phyloP scores from a whole-genome alignment of 805 yeast genomes.

The Candida suzukii region DNA sequence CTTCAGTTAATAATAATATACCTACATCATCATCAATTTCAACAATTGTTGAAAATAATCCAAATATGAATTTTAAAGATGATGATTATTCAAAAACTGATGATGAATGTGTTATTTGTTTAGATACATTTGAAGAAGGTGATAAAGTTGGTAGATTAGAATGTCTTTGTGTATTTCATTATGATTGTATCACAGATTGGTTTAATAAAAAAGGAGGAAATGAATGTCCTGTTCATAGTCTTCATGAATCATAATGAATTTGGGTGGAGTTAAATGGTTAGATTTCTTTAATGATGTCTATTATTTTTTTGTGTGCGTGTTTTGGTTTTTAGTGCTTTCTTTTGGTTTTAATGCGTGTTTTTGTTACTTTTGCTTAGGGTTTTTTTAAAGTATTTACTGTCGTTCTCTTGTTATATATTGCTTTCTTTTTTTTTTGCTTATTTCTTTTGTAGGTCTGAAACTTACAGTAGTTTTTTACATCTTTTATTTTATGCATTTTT shows the following conservation, averaged over 20 bases:
- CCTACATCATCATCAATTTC: not conserved
- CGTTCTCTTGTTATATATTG: no score
- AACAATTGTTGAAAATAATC: not conserved
- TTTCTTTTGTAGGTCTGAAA: no score
- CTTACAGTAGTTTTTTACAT: no score
- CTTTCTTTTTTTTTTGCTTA: no score
- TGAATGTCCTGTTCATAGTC: slow-evolving; percentile 78
- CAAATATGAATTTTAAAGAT: not conserved
- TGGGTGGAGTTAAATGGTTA: not conserved
- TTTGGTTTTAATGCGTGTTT: no score
- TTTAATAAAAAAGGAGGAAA: slow-evolving; percentile 78
- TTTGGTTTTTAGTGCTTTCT: no score
- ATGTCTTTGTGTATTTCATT: slow-evolving; percentile 92
- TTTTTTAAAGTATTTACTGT: no score
- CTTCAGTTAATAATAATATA: no score
- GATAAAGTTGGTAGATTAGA: slow-evolving; percentile 88
- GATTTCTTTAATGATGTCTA: not conserved
- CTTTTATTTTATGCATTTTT: no score
- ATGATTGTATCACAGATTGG: slow-evolving; percentile 88
- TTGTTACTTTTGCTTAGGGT: no score
- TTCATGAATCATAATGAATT: slow-evolving; percentile 19
- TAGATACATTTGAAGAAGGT: slow-evolving; percentile 81
- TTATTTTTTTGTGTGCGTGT: no score
- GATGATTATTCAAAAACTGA: slow-evolving; percentile 21
- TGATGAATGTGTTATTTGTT: slow-evolving; percentile 88